Evolutionary conservation across 495 filamentous ascomycete species (phyloP).

Genomic region (Neurospora sp.): DNA sequence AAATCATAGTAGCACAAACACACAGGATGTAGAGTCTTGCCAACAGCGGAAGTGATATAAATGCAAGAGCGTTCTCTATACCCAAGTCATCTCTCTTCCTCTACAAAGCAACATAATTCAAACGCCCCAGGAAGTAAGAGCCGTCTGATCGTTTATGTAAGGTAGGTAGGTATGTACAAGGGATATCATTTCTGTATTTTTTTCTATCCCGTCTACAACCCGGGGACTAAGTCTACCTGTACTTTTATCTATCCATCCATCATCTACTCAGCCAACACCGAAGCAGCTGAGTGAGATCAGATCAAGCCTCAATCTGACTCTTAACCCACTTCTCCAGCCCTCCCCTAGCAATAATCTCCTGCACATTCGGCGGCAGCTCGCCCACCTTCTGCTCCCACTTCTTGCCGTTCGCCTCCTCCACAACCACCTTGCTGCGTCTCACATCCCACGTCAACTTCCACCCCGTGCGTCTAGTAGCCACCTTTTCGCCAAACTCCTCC

Average conservation of each 20-base stretch:
- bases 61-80: too few relatives aligned
- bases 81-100: too few relatives aligned
- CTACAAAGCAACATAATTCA: too few relatives aligned
- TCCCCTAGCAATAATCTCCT: conserved; percentile 77
- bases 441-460: conserved; percentile 90
- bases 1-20: too few relatives aligned
- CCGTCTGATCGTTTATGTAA: too few relatives aligned
- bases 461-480: conserved; percentile 35
- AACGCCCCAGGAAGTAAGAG: too few relatives aligned
- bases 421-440: conserved; percentile 51
- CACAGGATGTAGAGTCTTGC: too few relatives aligned
- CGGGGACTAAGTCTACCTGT: background rate
- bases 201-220: background rate
- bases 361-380: conserved; percentile 79
- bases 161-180: too few relatives aligned
- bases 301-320: conserved; percentile 37
- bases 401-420: conserved; percentile 52
- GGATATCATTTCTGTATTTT: background rate
- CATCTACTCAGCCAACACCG: too few relatives aligned
- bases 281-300: too few relatives aligned
- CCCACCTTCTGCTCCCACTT: conserved; percentile 75
- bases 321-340: conserved; percentile 82
- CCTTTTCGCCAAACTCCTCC: conserved; percentile 46
- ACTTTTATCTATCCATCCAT: background rate
- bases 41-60: too few relatives aligned